Base-by-base conservation (phyloP, 1,139 yeast species). In the Saccharomycopsis crataegensis region DNA sequence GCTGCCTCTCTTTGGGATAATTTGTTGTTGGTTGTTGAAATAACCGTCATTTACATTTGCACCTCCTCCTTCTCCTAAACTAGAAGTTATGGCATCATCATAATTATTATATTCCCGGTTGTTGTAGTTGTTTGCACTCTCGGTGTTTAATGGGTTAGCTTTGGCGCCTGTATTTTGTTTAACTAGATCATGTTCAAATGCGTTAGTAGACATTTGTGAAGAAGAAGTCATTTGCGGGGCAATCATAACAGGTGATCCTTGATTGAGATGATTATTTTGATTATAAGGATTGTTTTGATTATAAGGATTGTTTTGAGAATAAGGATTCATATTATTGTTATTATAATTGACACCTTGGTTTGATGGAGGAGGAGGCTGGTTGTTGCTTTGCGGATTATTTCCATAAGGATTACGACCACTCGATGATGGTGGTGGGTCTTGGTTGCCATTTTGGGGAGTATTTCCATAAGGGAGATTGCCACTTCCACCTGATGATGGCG, bases 31-130 rank as follows among this genome's bases (percentile, higher is more conserved):
- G 55, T 77, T 64, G 48, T 73, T 77, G 58, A 73, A 78, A 57
- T 79, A 78, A 47, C 62, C 67, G 60, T 80, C 84, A 36, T 81
- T 74, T 59, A 79, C 81, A 59, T 79, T 84, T 59, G 71, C 64
- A 59, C 79, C 79, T 1, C 58, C 58, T 12, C 41, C 14, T 11
- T 12, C n/a, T 0, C 56, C 54, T 4, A 79, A 49, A 45, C 54
- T 55, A 34, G n/a, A 45, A 38, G 43, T 46, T n/a, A 56, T 53
- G 9, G 52, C 57, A 11, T 51, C 54, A 17, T 56, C 57, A 34
- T 54, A 56, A 9, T 37, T 49, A 31, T 41, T 52, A 42, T 55
- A 53, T n/a, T 37, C 38, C 12, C 44, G 41, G 8, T 46, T 49
- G 33, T 55, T 50, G 49, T 44, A 49, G 32, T 49, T 33, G 22